Percentiles rank a stretch among this genome's conserved stretches.
phyloP scores from a whole-genome alignment of 164 flowering plant genomes.

The Tetracentron sinense region DNA sequence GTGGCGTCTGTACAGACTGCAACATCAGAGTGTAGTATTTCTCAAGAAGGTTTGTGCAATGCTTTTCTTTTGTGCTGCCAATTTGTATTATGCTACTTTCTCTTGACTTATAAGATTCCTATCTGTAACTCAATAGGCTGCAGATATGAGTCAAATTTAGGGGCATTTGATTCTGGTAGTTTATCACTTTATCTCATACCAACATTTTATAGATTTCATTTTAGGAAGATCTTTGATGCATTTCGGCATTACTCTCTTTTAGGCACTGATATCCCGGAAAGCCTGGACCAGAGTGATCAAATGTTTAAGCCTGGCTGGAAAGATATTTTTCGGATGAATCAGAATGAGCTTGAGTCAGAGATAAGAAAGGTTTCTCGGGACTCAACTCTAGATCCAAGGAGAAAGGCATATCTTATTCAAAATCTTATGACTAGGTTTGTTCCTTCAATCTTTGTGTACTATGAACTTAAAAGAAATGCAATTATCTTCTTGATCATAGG shows the following conservation, averaged over 20 bases:
- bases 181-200: background rate
- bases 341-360: constrained; percentile 90
- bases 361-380: constrained; percentile 82
- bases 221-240: background rate
- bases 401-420: constrained; percentile 85
- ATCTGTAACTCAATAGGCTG: background rate
- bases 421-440: constrained; percentile 91
- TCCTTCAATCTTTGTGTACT: background rate
- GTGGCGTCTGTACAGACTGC: constrained; percentile 30
- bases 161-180: background rate
- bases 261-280: constrained; percentile 54
- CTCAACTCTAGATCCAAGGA: constrained; percentile 81
- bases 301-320: constrained; percentile 98
- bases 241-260: constrained; percentile 3
- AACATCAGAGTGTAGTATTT: constrained; percentile 33
- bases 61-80: constrained; percentile 1
- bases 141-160: background rate
- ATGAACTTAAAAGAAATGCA: constrained; percentile 1
- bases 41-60: constrained; percentile 47
- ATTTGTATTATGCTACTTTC: background rate
- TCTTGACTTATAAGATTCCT: background rate
- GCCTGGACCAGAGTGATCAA: constrained; percentile 52
- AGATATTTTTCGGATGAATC: constrained; percentile 91
- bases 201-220: background rate
- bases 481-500: constrained; percentile 2